Conservation (phyloP, 495 filamentous ascomycete genomes). For the Thozetella sp. region DNA sequence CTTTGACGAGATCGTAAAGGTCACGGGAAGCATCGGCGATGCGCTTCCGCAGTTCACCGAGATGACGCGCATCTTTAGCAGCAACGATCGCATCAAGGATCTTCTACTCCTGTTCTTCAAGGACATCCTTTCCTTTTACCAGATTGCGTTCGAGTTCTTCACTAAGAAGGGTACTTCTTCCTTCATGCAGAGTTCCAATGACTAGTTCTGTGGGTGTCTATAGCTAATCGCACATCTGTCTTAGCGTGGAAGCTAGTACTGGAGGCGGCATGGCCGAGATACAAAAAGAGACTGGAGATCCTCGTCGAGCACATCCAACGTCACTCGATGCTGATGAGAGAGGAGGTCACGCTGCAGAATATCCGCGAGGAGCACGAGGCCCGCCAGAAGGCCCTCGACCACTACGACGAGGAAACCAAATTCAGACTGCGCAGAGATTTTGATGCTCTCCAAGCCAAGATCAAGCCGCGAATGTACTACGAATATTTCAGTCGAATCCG, state of each 20-base stretch:
- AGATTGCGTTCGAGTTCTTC: conserved; percentile 28
- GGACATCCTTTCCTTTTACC: conserved; percentile 34
- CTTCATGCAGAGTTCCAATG: too few relatives aligned
- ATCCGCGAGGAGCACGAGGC: background rate
- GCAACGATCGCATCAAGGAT: conserved; percentile 16
- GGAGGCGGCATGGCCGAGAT: background rate
- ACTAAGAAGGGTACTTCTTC: conserved; percentile 5
- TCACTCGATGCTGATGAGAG: background rate
- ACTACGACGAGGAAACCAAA: background rate
- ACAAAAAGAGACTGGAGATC: background rate
- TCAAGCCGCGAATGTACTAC: background rate
- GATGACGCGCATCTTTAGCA: background rate
- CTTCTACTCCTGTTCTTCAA: conserved; percentile 29
- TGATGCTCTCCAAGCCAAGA: background rate
- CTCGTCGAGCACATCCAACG: background rate
- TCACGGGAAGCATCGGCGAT: background rate
- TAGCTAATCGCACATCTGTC: too few relatives aligned
- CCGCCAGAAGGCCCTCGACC: background rate
- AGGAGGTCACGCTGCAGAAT: background rate
- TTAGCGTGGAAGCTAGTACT: background rate
- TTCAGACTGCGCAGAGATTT: background rate
- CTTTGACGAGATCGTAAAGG: conserved; percentile 22
- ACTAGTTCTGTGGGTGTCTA: too few relatives aligned
- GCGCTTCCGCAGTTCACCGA: background rate
- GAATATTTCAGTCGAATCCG: background rate